Evolutionary conservation across 139 green algal genomes (phyloP).

Genomic region (Tetraselmis striata): DNA sequence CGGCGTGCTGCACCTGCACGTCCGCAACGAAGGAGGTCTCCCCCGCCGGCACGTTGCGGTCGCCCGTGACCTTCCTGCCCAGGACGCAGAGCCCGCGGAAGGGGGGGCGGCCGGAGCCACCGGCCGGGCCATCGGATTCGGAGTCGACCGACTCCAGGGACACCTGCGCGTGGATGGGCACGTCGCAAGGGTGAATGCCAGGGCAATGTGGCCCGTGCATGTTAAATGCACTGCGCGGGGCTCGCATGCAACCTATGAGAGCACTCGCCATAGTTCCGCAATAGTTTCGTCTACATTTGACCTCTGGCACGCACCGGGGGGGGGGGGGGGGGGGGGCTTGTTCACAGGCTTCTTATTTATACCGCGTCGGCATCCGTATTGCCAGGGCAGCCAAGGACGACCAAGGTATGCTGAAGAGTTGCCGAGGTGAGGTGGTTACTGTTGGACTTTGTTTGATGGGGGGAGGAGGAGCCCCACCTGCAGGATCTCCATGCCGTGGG

Average conservation of each 20-base stretch:
- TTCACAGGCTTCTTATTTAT: too few relatives aligned
- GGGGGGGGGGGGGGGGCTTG: neutral
- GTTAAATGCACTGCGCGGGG: too few relatives aligned
- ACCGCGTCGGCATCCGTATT: neutral
- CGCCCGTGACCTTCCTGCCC: neutral
- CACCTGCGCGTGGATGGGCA: too few relatives aligned
- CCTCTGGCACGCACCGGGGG: too few relatives aligned
- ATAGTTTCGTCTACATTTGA: too few relatives aligned
- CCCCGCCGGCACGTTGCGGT: neutral
- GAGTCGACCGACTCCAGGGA: neutral
- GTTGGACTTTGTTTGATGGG: neutral
- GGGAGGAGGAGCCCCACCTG: neutral
- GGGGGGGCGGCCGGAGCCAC: too few relatives aligned
- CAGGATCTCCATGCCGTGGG: neutral
- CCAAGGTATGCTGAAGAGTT: neutral
- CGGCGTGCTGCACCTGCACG: neutral
- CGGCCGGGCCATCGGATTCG: neutral
- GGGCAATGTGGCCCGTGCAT: too few relatives aligned
- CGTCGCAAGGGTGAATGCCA: too few relatives aligned
- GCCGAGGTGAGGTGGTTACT: too few relatives aligned
- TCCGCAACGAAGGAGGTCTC: neutral
- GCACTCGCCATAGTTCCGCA: too few relatives aligned
- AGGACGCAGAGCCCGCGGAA: neutral
- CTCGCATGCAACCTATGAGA: too few relatives aligned
- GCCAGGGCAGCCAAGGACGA: neutral